phyloP scores from a whole-genome alignment of 371 early-diverging fungal species.

The Apophysomyces elegans region DNA sequence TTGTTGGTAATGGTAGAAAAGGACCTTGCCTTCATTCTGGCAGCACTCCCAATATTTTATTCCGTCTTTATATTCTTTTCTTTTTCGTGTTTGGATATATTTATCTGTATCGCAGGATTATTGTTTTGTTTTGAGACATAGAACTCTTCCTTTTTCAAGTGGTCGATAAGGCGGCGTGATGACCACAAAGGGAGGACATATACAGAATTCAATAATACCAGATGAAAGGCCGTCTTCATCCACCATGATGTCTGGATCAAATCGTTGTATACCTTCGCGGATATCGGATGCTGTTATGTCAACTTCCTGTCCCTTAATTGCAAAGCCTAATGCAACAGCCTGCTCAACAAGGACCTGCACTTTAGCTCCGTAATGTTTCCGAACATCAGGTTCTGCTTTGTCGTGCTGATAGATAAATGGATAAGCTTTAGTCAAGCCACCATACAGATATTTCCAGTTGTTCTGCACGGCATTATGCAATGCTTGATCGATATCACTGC shows the following conservation, averaged over 20 bases:
- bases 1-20: no score
- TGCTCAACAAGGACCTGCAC: constrained; percentile 40
- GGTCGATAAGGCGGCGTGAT: constrained; percentile 22
- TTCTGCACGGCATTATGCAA: constrained; percentile 32
- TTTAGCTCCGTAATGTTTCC: constrained; percentile 30
- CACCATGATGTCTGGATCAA: constrained; percentile 41
- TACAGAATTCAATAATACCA: constrained; percentile 47
- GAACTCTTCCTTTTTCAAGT: constrained; percentile 49
- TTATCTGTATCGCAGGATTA: not conserved
- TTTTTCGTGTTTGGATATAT: constrained; percentile 1
- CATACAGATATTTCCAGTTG: constrained; percentile 29
- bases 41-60: not conserved
- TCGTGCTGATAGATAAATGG: constrained; percentile 31
- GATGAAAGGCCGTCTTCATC: constrained; percentile 41
- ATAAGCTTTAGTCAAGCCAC: constrained; percentile 25
- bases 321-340: constrained; percentile 39
- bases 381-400: constrained; percentile 23
- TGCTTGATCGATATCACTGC: constrained; percentile 31
- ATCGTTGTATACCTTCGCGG: constrained; percentile 37
- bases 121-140: constrained; percentile 23
- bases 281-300: constrained; percentile 43
- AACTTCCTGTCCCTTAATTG: constrained; percentile 53
- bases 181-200: constrained; percentile 52
- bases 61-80: not conserved
- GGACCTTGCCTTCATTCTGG: not conserved